Conservation (phyloP, 257 asterid genomes). For the Schizonepeta tenuifolia region DNA sequence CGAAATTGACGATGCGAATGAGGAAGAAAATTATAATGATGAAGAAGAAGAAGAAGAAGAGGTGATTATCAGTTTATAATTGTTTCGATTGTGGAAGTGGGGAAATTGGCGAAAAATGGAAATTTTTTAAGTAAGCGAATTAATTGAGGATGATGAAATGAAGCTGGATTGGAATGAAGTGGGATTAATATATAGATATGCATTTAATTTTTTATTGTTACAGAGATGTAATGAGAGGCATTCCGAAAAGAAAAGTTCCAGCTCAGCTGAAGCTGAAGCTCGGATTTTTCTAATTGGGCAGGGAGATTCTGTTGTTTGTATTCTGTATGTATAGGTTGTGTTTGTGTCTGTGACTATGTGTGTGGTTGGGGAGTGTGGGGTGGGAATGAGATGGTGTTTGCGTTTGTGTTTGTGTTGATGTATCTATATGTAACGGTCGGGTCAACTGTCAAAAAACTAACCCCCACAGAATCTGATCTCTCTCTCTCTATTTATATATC, state of each 20-base stretch:
- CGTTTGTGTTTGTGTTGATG: slow-evolving; percentile 40
- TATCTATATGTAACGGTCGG: slow-evolving; percentile 58
- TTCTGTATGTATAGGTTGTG: slow-evolving; percentile 32
- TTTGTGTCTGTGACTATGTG: slow-evolving; percentile 11
- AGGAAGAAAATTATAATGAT: slow-evolving; percentile 39
- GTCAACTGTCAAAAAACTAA: slow-evolving; percentile 87
- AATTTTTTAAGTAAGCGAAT: slow-evolving; percentile 13
- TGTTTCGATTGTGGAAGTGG: slow-evolving; percentile 38
- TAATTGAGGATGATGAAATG: slow-evolving; percentile 21
- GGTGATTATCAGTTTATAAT: slow-evolving; percentile 39
- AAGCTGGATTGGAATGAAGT: slow-evolving; percentile 36
- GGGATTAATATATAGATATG: slow-evolving; percentile 29
- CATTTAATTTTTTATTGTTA: slow-evolving; percentile 9
- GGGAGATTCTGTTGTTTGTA: slow-evolving; percentile 17
- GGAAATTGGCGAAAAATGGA: slow-evolving; percentile 36
- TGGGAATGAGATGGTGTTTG: slow-evolving; percentile 24
- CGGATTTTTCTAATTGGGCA: slow-evolving; percentile 45
- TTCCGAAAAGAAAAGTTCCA: slow-evolving; percentile 42
- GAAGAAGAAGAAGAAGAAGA: slow-evolving; percentile 53
- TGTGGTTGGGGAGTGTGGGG: slow-evolving; percentile 34
- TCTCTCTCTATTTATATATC: slow-evolving; percentile 49
- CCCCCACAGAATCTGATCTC: slow-evolving; percentile 84
- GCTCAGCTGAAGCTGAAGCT: slow-evolving; percentile 42
- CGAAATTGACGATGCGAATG: slow-evolving; percentile 38
- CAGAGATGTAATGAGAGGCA: slow-evolving; percentile 18